Percentiles rank a stretch among this genome's conserved stretches.
These are phyloP conservation scores for Boletus sp. DNA, from an alignment of 768 basidiomycete species.

Conservation along the genomic window DNA sequence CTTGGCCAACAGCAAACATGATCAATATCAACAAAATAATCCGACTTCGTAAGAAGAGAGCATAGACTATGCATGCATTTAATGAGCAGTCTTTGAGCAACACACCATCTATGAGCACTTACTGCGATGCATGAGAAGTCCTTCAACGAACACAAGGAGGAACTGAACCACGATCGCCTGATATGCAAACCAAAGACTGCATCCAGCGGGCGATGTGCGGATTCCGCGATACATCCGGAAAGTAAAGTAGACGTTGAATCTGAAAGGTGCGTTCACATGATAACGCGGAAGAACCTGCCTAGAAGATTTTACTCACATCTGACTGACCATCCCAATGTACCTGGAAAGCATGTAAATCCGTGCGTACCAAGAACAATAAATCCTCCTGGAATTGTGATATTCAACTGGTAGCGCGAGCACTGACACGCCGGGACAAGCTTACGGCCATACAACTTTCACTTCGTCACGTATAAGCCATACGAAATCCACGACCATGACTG, in stretches of 20 bases:
- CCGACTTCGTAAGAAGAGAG: slow-evolving; percentile 12
- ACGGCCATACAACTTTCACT: slow-evolving; percentile 21
- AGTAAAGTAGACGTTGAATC: slow-evolving; percentile 23
- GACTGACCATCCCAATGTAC: slow-evolving; percentile 15
- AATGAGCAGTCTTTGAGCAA: neutral
- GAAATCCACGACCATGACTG: slow-evolving; percentile 19
- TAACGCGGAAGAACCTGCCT: too few species aligned
- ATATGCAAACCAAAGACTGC: slow-evolving; percentile 18
- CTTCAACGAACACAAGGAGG: slow-evolving; percentile 13
- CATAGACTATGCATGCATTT: slow-evolving; percentile 12
- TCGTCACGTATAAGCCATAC: slow-evolving; percentile 14
- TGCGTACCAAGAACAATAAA: slow-evolving; percentile 8
- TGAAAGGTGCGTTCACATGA: neutral
- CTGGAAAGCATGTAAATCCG: slow-evolving; percentile 11
- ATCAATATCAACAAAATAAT: slow-evolving; percentile 10
- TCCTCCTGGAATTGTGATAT: slow-evolving; percentile 1
- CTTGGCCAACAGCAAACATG: neutral
- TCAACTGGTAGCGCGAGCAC: neutral
- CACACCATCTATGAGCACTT: neutral
- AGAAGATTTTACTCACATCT: slow-evolving; percentile 14
- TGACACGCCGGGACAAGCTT: neutral
- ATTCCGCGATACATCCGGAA: slow-evolving; percentile 17
- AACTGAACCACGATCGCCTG: slow-evolving; percentile 14
- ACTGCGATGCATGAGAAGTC: slow-evolving; percentile 19
- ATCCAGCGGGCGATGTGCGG: slow-evolving; percentile 2